Conservation (phyloP, 116 monocot species). For the Phalaenopsis hybrid region DNA sequence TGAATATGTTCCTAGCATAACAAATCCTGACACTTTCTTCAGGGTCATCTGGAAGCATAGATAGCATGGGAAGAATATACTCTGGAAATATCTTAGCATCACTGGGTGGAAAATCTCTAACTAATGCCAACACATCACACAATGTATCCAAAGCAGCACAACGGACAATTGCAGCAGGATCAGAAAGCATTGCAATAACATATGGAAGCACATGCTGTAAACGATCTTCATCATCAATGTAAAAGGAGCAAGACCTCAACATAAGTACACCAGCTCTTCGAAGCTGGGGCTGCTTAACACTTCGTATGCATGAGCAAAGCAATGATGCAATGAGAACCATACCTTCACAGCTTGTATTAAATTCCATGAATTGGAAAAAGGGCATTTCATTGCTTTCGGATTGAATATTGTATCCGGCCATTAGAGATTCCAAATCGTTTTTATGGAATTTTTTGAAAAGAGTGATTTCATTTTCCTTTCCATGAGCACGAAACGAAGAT, state of each 20-base stretch:
- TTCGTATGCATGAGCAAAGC: constrained; percentile 84
- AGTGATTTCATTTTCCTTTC: constrained; percentile 34
- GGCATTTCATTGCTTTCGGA: constrained; percentile 55
- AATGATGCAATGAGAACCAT: constrained; percentile 91
- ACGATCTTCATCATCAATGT: constrained; percentile 95
- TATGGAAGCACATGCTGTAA: constrained; percentile 94
- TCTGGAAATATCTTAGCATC: constrained; percentile 97
- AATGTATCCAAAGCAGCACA: constrained; percentile 93
- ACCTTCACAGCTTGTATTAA: constrained; percentile 57
- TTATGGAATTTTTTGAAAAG: constrained; percentile 56
- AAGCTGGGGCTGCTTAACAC: constrained; percentile 84
- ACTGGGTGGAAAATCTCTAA: constrained; percentile 87
- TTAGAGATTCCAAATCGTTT: constrained; percentile 51
- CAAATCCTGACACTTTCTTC: constrained; percentile 99
- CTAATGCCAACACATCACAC: constrained; percentile 71
- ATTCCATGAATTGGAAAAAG: constrained; percentile 31
- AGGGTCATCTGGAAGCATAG: constrained; percentile 93
- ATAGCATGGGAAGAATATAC: constrained; percentile 99
- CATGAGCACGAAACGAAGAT: constrained; percentile 18
- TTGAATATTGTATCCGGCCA: constrained; percentile 41
- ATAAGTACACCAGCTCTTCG: constrained; percentile 75
- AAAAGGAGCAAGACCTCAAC: constrained; percentile 55
- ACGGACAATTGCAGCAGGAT: constrained; percentile 90
- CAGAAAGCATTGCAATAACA: constrained; percentile 89
- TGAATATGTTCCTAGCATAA: constrained; percentile 87